Base-by-base conservation (phyloP, 2,329 filamentous ascomycete genomes). In the Colletotrichum musicola region DNA sequence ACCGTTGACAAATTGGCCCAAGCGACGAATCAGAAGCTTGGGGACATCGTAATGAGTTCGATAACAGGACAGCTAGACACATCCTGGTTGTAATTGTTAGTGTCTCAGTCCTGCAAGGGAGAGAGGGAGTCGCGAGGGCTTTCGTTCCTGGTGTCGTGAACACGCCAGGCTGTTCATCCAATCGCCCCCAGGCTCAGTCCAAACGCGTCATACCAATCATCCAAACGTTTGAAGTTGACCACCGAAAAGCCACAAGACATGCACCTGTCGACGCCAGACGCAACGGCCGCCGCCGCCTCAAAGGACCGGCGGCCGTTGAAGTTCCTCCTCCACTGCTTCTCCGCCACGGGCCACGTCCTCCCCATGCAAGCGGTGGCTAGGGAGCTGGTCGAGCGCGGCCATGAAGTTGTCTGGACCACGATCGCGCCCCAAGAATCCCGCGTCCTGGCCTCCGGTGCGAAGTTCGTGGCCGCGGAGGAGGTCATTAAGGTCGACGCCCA, bases 341-440 rank as follows among this genome's bases (percentile, higher is more conserved):
- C 81, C 49, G 80, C 79, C 10, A 79, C 77, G 0, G 80, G 79
- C 46, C 80, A 82, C 72, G 75, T 77, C 25, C 77, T 79, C 40
- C 80, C 80, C 14, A 81, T 81, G 77, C 79, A 80, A 62, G 79
- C 80, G 5, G 74, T 81, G 4, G 79, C 79, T 55, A 74, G 76
- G 62, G 77, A 79, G 54, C 78, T 82, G 22, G 73, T 81, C 38
- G 73, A 73, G 25, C 77, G 76, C 38, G 79, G 79, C 64, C 80
- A 82, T 69, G 71, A 79, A 6, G 79, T 81, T 53, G 66, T 77
- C 12, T 82, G 81, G 81, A 74, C 81, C 40, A 78, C 79, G 1
- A 77, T 74, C 49, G 72, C 74, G 12, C 73, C 74, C n/a, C 77
- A 81, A 47, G 74, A 80, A 66, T 72, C 74, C 35, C 75, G 76